phyloP scores from a whole-genome alignment of 805 yeast species.

The Cyberlindnera amylophila region DNA sequence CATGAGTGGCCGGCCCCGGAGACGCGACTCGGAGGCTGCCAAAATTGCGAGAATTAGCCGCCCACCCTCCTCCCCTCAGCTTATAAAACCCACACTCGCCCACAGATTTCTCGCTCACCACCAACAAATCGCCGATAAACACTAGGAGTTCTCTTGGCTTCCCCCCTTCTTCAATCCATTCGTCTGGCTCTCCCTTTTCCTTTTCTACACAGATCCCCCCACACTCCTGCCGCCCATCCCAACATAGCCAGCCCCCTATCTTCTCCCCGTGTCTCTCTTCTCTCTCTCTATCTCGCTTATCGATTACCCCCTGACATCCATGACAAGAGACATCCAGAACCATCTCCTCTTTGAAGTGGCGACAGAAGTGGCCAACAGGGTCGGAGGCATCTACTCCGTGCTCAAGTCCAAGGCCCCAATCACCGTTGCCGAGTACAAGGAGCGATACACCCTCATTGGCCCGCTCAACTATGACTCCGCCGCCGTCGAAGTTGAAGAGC shows the following conservation, averaged over 20 bases:
- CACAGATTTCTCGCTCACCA: background rate
- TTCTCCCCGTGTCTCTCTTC: background rate
- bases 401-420: conserved; percentile 95
- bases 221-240: background rate
- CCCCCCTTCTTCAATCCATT: no score
- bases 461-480: conserved; percentile 75
- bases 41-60: conserved; percentile 4
- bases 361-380: conserved; percentile 96
- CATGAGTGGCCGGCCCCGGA: background rate
- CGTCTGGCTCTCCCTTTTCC: background rate
- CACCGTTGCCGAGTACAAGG: conserved; percentile 88
- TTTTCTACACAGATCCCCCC: no score
- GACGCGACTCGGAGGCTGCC: no score
- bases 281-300: no score
- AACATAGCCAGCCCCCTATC: background rate
- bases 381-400: conserved; percentile 97
- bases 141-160: no score
- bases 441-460: conserved; percentile 82
- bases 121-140: no score
- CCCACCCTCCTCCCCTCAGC: background rate
- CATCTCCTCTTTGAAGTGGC: conserved; percentile 91
- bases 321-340: conserved; percentile 82
- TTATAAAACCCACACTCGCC: background rate
- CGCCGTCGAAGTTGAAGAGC: conserved; percentile 76
- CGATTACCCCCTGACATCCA: no score